Base-by-base conservation (phyloP, 495 filamentous ascomycete genomes). In the Podospora fimiseda region DNA sequence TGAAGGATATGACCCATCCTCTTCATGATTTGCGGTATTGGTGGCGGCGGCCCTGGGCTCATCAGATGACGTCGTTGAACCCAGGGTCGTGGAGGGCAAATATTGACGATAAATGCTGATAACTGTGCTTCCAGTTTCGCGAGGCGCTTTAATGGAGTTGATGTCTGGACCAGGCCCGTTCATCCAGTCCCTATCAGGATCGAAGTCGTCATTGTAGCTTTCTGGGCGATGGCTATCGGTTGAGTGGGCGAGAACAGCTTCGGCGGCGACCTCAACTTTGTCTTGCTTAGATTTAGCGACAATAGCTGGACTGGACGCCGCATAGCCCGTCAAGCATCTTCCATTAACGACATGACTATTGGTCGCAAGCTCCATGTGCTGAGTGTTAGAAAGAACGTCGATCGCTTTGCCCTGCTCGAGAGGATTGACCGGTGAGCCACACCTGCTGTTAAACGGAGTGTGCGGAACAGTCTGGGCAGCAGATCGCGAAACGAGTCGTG, bases 31-130 rank as follows among this genome's bases (percentile, higher is more conserved):
- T 27, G 8, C 20, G 1, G 2, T 33, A 16, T 13, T 9, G 21
- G n/a, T 9, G 14, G 19, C 16, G 3, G 6, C 15, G n/a, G 36
- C 1, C 8, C 16, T 18, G 23, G 30, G 45, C 9, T 22, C 18
- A 0, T 39, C 27, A 20, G 36, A 9, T 14, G 59, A 48, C 19
- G 64, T 19, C 11, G 55, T 19, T 2, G 44, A 42, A 3, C 52
- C 45, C 20, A 37, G 23, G 19, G 43, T 22, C 6, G 46, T 44
- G 16, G 43, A 48, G 0, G 52, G 40, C 7, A 57, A 30, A 39
- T 69, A 68, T 39, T 67, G 61, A 1, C 60, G 55, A 37, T 64
- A 53, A 7, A 69, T 69, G 38, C 61, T 58, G 22, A 64, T 64
- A 13, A 69, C 59, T 0, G 67, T 66, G 37, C 56, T 66, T 21